Evolutionary conservation across 495 filamentous ascomycete genomes (phyloP).

Genomic region (Diplogelasinospora grovesii): DNA sequence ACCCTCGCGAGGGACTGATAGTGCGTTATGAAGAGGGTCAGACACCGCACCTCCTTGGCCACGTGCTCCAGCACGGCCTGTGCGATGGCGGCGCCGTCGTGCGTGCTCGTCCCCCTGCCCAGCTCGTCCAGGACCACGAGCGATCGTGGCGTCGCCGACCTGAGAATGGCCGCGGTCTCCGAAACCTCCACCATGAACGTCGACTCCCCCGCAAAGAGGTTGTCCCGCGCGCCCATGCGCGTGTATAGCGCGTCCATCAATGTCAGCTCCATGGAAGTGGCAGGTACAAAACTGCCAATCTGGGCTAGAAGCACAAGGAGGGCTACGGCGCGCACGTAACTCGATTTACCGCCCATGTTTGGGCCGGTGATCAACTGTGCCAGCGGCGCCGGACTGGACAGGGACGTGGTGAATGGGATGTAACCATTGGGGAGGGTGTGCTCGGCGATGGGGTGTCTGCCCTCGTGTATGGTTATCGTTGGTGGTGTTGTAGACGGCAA

Average conservation of each 20-base stretch:
- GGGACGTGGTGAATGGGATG: constrained; percentile 81
- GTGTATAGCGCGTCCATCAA: constrained; percentile 90
- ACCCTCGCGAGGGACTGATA: constrained; percentile 80
- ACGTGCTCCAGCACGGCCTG: constrained; percentile 83
- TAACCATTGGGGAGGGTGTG: constrained; percentile 80
- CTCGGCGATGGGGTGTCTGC: constrained; percentile 95
- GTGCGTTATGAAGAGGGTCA: constrained; percentile 94
- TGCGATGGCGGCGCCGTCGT: constrained; percentile 95
- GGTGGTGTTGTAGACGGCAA: constrained; percentile 48
- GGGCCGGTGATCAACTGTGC: constrained; percentile 90
- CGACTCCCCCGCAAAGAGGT: constrained; percentile 88
- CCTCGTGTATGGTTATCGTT: constrained; percentile 64
- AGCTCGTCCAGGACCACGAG: constrained; percentile 94
- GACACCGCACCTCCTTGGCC: constrained; percentile 61
- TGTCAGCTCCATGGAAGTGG: constrained; percentile 63
- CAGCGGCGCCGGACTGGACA: constrained; percentile 53
- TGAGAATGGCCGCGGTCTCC: constrained; percentile 86
- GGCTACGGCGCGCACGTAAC: constrained; percentile 86
- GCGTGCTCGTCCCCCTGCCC: constrained; percentile 84
- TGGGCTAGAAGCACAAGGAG: constrained; percentile 92
- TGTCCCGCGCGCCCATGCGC: constrained; percentile 94
- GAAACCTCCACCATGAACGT: constrained; percentile 98
- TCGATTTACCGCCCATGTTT: constrained; percentile 98
- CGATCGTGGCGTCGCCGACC: constrained; percentile 71
- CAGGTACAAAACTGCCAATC: constrained; percentile 90